Evolutionary conservation across 306 rosid species (phyloP), one percentile per base, ranked within the genome.

Genomic region (Mucuna pruriens): DNA sequence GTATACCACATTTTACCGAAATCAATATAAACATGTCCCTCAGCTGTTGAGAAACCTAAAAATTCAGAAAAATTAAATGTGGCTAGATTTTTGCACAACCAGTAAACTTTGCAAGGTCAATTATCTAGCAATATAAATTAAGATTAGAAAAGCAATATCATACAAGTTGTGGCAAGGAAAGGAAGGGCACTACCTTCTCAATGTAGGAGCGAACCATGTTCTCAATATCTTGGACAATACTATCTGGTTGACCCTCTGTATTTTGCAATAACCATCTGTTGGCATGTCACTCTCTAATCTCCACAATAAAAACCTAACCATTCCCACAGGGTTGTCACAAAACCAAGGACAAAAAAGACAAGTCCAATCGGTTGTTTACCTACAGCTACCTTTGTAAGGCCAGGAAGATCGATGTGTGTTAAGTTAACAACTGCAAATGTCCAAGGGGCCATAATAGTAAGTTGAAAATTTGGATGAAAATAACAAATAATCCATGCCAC

Each of bases 211-310:
- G 97, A 81, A 94, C 98, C 98, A 94, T 94, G 79, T 80, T 91
- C 88, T 94, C 98, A 69, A 94, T 94, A 61, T 94, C 98, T 0
- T 71, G 89, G 78, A 94, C 98, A 83, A 94, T 81, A 88, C 94
- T 94, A n/a, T 94, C 98, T 0, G 97, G 94, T 77, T 94, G 98
- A 69, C 98, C 98, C 90, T 94, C 98, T 94, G 88, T 76, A 86
- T 82, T 55, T 42, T 67, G 33, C 77, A 90, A 36, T 34, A 61
- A 68, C n/a, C 74, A 75, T 63, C 20, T 23, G 83, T 84, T 64
- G 81, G 74, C 60, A 68, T 46, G 51, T 33, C 42, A 39, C 51
- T 74, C 38, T 36, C 65, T 65, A 49, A 7, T 44, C 48, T 57
- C 61, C 45, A 36, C 16, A 22, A 74, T 10, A 45, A 66, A 31